Evolutionary conservation across 129 eudicot genomes (phyloP).

Genomic region (Solidago caesia): DNA sequence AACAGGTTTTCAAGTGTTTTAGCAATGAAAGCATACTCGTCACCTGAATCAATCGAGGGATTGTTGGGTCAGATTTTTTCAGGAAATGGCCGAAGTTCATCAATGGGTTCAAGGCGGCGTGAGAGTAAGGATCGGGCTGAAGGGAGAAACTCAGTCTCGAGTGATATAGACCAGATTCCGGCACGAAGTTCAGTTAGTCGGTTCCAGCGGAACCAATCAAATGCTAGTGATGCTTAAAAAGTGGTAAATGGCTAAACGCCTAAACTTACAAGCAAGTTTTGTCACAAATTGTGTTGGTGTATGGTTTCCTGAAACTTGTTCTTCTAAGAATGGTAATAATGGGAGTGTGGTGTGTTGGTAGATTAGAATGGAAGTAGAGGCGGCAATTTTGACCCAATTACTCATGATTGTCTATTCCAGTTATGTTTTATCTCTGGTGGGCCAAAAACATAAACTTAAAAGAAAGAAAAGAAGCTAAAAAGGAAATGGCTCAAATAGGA

Average conservation of each 20-base stretch:
- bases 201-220: conserved; percentile 43
- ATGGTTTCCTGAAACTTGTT: conserved; percentile 6
- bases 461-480: not conserved
- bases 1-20: conserved; percentile 35
- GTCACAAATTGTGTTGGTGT: conserved; percentile 19
- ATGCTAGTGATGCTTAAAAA: conserved; percentile 40
- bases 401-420: not conserved
- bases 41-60: conserved; percentile 50
- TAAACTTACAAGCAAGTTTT: not conserved
- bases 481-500: no score
- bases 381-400: not conserved
- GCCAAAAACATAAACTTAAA: not conserved
- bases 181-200: conserved; percentile 29
- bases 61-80: conserved; percentile 45
- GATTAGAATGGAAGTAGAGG: not conserved
- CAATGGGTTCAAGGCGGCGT: conserved; percentile 25
- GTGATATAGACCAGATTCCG: conserved; percentile 35
- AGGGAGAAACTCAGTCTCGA: conserved; percentile 43
- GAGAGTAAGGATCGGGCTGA: conserved; percentile 35
- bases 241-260: not conserved
- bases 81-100: conserved; percentile 25
- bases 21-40: conserved; percentile 34
- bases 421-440: not conserved
- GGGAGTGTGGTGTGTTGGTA: not conserved
- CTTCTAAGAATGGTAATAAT: not conserved